Base-by-base conservation (phyloP, 2,329 filamentous ascomycete species). In the Xylariaceae sp. region DNA sequence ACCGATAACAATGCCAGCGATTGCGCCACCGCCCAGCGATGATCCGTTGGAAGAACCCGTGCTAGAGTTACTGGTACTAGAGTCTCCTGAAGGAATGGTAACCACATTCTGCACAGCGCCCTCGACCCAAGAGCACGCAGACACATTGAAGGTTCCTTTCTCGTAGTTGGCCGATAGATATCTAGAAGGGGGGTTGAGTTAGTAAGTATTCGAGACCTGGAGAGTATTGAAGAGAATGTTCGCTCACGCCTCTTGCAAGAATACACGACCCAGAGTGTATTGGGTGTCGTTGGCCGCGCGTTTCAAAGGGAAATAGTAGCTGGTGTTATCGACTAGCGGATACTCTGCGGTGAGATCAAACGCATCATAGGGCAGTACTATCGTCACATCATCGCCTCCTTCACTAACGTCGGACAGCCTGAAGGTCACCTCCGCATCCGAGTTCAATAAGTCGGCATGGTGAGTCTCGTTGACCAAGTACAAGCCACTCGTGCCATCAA, bases 141-240 rank as follows among this genome's bases (percentile, higher is more conserved):
- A 65, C 1, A 70, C 58, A 32, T 67, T 68, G 41, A 70, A 70
- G 3, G 52, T 51, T 1, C 52, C 55, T 16, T 64, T 63, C 47
- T 69, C 65, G 41, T 69, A 69, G 48, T 70, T 64, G 28, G 59
- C 64, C 2, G 64, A 56, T 31, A 61, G 55, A 42, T 64, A 63
- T 13, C 59, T 62, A 18, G 11, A 11, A 11, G 31, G n/a, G n/a
- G n/a, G n/a, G n/a, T 7, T 41, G 39, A n/a, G 42, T 52, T 34
- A 48, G 31, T 32, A 28, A 19, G 19, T 30, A 33, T 17, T 13
- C 37, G 9, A 17, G 9, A 3, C 9, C 3, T 12, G 15, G 19
- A 9, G 17, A 32, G 3, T 18, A n/a, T n/a, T n/a, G n/a, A n/a
- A n/a, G n/a, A 15, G 19, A 44, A 19, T 24, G 17, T 32, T 15